A percentile compares a stretch with the other conserved stretches of the same genome.
phyloP scores from a whole-genome alignment of 805 yeast genomes.

The Metschnikowia amazonensis region DNA sequence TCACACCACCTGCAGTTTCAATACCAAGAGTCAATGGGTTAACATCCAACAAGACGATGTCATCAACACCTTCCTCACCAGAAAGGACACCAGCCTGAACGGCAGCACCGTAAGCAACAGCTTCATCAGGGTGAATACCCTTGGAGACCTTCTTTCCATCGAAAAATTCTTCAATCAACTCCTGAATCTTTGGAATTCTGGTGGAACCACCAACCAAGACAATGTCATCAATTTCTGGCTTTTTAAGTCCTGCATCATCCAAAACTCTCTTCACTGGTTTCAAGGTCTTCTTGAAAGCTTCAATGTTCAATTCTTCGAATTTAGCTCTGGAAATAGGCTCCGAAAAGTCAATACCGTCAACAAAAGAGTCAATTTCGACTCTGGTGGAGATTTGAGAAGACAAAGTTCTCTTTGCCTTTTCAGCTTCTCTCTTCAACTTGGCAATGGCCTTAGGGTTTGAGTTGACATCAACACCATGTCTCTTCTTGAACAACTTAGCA shows the following conservation, averaged over 20 bases:
- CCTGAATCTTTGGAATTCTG: slow-evolving; percentile 22
- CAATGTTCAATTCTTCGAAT: slow-evolving; percentile 22
- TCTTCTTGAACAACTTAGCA: slow-evolving; percentile 20
- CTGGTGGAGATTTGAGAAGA: slow-evolving; percentile 20
- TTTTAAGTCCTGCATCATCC: slow-evolving; percentile 20
- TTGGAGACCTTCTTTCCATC: slow-evolving; percentile 23
- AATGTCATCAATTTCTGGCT: slow-evolving; percentile 21
- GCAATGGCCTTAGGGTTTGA: slow-evolving; percentile 21
- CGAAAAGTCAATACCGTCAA: slow-evolving; percentile 22
- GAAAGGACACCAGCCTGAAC: slow-evolving; percentile 41
- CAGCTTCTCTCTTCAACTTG: slow-evolving; percentile 24
- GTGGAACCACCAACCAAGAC: slow-evolving; percentile 23
- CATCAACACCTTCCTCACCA: slow-evolving; percentile 57
- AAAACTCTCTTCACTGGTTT: slow-evolving; percentile 21
- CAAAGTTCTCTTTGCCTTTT: slow-evolving; percentile 23
- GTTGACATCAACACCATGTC: slow-evolving; percentile 17
- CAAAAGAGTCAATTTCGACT: slow-evolving; percentile 21
- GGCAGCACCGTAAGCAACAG: slow-evolving; percentile 71
- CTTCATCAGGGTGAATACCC: slow-evolving; percentile 42
- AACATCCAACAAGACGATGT: slow-evolving; percentile 45
- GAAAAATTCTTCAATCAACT: slow-evolving; percentile 19
- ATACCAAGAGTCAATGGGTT: slow-evolving; percentile 24
- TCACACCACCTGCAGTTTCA: slow-evolving; percentile 23
- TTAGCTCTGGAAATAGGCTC: slow-evolving; percentile 22
- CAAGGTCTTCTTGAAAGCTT: slow-evolving; percentile 21